phyloP scores from a whole-genome alignment of 2,329 filamentous ascomycete species.

The Didymella segeticola region DNA sequence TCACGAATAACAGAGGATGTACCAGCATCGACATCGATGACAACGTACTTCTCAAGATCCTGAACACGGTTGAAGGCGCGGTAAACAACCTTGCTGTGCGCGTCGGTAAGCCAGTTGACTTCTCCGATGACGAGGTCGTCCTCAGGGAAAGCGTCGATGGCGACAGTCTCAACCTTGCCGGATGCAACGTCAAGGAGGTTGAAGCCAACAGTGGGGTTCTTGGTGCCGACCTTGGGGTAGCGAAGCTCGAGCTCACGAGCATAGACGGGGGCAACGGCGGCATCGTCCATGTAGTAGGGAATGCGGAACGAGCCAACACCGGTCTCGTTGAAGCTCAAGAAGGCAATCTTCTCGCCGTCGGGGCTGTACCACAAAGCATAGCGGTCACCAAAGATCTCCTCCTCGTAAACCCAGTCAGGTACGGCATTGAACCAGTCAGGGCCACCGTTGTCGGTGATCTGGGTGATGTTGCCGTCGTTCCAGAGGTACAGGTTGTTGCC shows the following conservation, averaged over 20 bases:
- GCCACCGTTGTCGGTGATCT: constrained; percentile 66
- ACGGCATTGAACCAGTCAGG: constrained; percentile 68
- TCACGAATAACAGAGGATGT: constrained; percentile 60
- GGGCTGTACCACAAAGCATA: constrained; percentile 65
- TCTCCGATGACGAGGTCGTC: constrained; percentile 72
- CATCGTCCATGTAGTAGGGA: constrained; percentile 69
- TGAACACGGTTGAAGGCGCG: constrained; percentile 73
- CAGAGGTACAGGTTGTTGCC: constrained; percentile 70
- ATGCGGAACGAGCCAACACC: constrained; percentile 71
- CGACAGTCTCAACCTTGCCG: constrained; percentile 54
- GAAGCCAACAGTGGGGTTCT: constrained; percentile 69
- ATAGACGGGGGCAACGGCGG: constrained; percentile 65
- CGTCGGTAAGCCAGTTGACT: constrained; percentile 70
- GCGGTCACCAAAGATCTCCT: constrained; percentile 62
- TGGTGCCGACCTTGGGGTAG: constrained; percentile 73
- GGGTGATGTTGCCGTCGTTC: constrained; percentile 60
- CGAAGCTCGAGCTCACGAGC: constrained; percentile 67
- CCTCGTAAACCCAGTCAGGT: constrained; percentile 70
- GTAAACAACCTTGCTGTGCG: constrained; percentile 67
- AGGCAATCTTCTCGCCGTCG: constrained; percentile 62
- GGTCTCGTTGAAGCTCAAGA: constrained; percentile 67
- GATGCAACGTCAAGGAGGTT: constrained; percentile 63
- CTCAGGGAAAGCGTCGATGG: constrained; percentile 64
- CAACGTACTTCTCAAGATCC: constrained; percentile 67
- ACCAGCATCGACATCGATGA: constrained; percentile 61